phyloP scores from a whole-genome alignment of 2,329 filamentous ascomycete genomes.

The Penicillium psychrosexuale region DNA sequence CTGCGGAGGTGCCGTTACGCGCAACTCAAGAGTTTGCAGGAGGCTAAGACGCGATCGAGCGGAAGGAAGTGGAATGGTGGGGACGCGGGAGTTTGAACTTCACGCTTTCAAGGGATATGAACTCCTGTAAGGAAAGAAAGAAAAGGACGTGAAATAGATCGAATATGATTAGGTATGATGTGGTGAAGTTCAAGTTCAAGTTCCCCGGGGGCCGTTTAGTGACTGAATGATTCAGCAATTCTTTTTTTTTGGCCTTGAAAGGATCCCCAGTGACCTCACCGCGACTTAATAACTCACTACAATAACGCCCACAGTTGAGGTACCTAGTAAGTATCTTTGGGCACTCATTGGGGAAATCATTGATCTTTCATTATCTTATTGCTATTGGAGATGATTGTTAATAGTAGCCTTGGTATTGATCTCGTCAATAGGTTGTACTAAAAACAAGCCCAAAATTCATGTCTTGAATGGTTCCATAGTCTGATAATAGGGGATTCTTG shows the following conservation, averaged over 20 bases:
- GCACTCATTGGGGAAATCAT: not conserved
- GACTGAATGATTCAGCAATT: constrained; percentile 1
- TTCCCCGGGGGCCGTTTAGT: not conserved
- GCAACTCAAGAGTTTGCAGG: constrained; percentile 15
- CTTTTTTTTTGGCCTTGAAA: not conserved
- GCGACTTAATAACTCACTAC: not conserved
- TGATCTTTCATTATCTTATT: not conserved
- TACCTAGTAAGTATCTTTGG: constrained; percentile 1
- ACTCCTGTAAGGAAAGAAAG: not conserved
- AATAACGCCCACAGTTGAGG: not conserved
- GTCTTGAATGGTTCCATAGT: too few species aligned
- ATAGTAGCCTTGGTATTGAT: not conserved
- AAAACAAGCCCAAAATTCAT: not conserved
- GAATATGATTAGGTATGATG: not conserved
- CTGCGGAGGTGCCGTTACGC: constrained; percentile 9
- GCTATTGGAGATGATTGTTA: not conserved
- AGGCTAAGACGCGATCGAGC: constrained; percentile 13
- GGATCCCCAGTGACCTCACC: not conserved
- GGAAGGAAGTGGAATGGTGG: constrained; percentile 14
- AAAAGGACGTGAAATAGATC: not conserved
- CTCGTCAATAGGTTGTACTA: not conserved
- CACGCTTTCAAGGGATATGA: constrained; percentile 13
- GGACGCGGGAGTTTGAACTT: constrained; percentile 9
- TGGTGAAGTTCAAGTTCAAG: constrained; percentile 1
- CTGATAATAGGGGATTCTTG: too few species aligned